These are phyloP conservation scores for Veloboletus limbatus DNA, from an alignment of 1,284 basidiomycete genomes.

Conservation along the genomic window DNA sequence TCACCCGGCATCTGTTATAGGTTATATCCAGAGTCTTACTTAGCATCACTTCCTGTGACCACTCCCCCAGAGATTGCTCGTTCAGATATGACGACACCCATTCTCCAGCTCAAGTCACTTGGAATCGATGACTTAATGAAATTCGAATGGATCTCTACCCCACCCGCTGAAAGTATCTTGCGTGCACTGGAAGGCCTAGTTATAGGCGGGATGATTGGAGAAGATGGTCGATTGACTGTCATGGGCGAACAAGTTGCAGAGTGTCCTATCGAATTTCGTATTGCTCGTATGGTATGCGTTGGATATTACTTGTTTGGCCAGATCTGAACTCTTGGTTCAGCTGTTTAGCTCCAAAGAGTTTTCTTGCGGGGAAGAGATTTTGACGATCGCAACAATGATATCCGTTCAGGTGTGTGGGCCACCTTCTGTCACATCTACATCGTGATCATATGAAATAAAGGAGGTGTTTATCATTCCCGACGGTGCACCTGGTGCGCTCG, in stretches of 20 bases:
- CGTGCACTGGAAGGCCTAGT: constrained; percentile 77
- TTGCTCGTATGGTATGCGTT: constrained; percentile 67
- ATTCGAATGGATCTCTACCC: constrained; percentile 91
- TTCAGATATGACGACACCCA: constrained; percentile 82
- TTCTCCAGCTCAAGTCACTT: constrained; percentile 90
- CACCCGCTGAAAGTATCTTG: constrained; percentile 83
- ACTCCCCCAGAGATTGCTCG: constrained; percentile 90
- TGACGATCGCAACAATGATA: constrained; percentile 96
- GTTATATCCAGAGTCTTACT: constrained; percentile 74
- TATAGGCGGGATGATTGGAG: constrained; percentile 68
- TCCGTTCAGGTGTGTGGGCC: constrained; percentile 66
- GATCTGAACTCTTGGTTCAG: constrained; percentile 43
- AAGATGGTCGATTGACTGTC: constrained; percentile 62
- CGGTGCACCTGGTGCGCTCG: constrained; percentile 78
- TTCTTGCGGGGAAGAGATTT: constrained; percentile 87
- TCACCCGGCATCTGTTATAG: constrained; percentile 90
- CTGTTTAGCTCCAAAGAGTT: constrained; percentile 82
- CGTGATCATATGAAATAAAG: constrained; percentile 37
- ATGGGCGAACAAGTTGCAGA: constrained; percentile 74
- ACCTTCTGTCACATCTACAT: not conserved
- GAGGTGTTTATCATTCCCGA: constrained; percentile 88
- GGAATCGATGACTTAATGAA: constrained; percentile 95
- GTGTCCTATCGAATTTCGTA: constrained; percentile 72
- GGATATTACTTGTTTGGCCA: not conserved
- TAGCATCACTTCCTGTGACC: constrained; percentile 57